A percentile compares a stretch with the other conserved stretches of the same genome.
These are phyloP conservation scores for Tricholoma furcatifolium DNA, from an alignment of 768 basidiomycete species.

Conservation along the genomic window DNA sequence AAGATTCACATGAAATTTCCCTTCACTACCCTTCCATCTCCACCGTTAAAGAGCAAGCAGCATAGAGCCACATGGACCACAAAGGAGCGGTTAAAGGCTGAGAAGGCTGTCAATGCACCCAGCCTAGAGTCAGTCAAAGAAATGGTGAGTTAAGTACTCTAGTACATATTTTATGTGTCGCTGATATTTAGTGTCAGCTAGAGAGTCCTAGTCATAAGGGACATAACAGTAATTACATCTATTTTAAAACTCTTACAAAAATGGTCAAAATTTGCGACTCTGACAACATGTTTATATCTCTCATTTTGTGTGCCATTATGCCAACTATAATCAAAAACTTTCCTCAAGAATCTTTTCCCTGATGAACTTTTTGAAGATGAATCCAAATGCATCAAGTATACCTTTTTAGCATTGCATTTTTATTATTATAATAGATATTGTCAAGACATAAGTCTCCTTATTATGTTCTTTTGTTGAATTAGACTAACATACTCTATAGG, in stretches of 20 bases:
- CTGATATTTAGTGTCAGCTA: not conserved
- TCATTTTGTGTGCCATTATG: not conserved
- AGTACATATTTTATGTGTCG: not conserved
- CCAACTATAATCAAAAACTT: not conserved
- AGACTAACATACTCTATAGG: not conserved
- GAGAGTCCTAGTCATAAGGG: not conserved
- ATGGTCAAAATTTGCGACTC: not conserved
- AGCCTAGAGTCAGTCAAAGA: not conserved
- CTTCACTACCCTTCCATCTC: not conserved
- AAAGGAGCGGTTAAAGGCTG: not conserved
- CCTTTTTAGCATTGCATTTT: not conserved
- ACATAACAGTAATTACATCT: not conserved
- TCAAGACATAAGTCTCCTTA: not conserved
- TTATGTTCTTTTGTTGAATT: not conserved
- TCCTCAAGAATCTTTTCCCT: not conserved
- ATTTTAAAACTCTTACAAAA: not conserved
- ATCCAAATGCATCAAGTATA: not conserved
- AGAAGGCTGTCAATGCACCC: not conserved
- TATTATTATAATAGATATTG: not conserved
- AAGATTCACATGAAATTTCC: not conserved
- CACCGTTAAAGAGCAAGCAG: not conserved
- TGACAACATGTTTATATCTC: not conserved
- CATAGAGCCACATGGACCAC: not conserved
- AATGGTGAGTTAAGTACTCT: not conserved
- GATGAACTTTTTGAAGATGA: not conserved